phyloP scores from a whole-genome alignment of 306 rosid genomes.

The Quercus suber region DNA sequence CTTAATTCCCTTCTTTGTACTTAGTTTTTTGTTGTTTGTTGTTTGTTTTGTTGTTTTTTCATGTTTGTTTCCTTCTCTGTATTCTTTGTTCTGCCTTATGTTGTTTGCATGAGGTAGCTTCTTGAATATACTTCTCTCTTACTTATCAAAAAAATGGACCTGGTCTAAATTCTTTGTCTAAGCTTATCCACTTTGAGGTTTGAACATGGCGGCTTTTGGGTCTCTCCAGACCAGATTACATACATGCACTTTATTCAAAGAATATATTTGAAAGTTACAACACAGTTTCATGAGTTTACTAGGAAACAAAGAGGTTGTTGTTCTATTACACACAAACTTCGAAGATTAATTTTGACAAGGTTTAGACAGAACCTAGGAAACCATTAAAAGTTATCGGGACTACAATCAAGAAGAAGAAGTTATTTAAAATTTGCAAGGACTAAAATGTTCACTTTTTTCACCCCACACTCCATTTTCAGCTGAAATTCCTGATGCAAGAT shows the following conservation, averaged over 20 bases:
- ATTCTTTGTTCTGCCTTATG: too few relatives aligned
- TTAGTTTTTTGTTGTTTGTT: too few relatives aligned
- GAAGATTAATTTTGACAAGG: neutral
- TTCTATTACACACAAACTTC: neutral
- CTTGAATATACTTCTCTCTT: too few relatives aligned
- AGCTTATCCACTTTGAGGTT: neutral
- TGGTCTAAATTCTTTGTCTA: neutral
- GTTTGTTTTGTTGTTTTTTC: too few relatives aligned
- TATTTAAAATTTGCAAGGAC: neutral
- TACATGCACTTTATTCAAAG: neutral
- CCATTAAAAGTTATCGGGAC: too few relatives aligned
- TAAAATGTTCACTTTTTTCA: neutral
- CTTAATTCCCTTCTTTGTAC: too few relatives aligned
- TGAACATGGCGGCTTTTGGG: neutral
- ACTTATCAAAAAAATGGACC: too few relatives aligned
- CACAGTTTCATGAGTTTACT: neutral
- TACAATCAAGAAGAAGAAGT: neutral
- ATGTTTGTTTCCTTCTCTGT: too few relatives aligned
- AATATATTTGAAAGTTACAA: too few relatives aligned
- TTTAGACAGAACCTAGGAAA: neutral
- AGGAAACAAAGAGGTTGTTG: neutral
- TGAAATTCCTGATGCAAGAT: neutral
- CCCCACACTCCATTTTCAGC: neutral
- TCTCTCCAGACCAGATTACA: neutral
- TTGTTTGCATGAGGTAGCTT: too few relatives aligned